Conservation (phyloP, 768 basidiomycete species). For the Lentinula aciculospora region DNA sequence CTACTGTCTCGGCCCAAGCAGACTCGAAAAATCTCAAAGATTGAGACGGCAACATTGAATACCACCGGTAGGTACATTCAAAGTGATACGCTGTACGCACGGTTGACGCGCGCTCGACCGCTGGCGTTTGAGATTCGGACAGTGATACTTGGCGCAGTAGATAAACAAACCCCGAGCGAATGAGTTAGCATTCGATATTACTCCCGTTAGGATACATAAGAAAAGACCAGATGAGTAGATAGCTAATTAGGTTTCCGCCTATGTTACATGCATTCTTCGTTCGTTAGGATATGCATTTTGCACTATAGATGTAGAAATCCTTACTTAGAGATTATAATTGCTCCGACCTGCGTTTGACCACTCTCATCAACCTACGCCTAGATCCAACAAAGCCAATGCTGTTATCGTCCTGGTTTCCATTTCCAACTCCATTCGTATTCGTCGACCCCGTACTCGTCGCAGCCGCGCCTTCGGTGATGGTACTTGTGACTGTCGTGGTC, state of each 20-base stretch:
- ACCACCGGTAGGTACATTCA: no score
- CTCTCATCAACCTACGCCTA: background rate
- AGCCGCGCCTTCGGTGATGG: background rate
- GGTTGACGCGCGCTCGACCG: no score
- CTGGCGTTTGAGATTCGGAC: no score
- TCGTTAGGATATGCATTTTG: background rate
- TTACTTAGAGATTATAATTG: background rate
- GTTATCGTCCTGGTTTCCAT: background rate
- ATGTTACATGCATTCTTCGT: background rate
- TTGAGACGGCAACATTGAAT: no score
- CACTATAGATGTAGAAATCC: background rate
- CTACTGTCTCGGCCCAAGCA: constrained; percentile 16
- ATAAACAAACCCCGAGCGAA: no score
- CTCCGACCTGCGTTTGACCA: background rate
- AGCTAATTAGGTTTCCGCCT: background rate
- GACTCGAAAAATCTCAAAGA: background rate
- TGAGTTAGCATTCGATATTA: no score
- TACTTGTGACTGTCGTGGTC: background rate
- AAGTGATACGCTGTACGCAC: no score
- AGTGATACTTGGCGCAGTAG: no score
- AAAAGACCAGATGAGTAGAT: no score
- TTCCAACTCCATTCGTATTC: background rate
- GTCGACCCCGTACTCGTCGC: background rate
- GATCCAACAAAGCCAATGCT: background rate
- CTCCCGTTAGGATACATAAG: no score